Percentiles rank a stretch among this genome's conserved stretches.
These are phyloP conservation scores for Kodamaea laetipori DNA, from an alignment of 805 yeast species.

Conservation along the genomic window DNA sequence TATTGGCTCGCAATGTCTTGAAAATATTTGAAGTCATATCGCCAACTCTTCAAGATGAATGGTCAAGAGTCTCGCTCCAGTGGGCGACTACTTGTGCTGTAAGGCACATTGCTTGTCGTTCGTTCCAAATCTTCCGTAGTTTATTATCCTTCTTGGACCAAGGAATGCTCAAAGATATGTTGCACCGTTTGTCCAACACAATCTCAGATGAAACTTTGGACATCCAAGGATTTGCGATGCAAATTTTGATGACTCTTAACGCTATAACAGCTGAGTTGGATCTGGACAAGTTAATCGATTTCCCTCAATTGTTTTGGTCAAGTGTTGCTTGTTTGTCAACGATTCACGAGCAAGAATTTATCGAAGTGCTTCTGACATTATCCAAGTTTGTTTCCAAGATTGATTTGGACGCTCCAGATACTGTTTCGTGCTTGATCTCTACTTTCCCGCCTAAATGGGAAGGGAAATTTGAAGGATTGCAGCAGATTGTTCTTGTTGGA, in stretches of 20 bases:
- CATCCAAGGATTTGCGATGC: conserved; percentile 96
- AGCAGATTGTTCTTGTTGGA: conserved; percentile 77
- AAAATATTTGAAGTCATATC: conserved; percentile 52
- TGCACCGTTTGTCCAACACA: conserved; percentile 89
- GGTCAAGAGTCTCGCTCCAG: conserved; percentile 79
- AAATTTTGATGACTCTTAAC: conserved; percentile 91
- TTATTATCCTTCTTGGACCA: conserved; percentile 80
- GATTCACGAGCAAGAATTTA: conserved; percentile 88
- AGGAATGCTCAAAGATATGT: conserved; percentile 88
- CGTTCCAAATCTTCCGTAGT: conserved; percentile 90
- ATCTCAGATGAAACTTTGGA: conserved; percentile 86
- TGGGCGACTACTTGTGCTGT: conserved; percentile 99
- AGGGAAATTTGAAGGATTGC: conserved; percentile 88
- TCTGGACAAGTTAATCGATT: conserved; percentile 74
- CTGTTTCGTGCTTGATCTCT: conserved; percentile 77
- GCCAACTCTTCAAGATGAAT: conserved; percentile 66
- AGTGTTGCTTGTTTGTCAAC: conserved; percentile 89
- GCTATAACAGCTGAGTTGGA: conserved; percentile 87
- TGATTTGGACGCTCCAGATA: conserved; percentile 81
- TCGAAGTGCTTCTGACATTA: conserved; percentile 81
- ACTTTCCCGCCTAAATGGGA: conserved; percentile 97
- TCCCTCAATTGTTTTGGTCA: conserved; percentile 95
- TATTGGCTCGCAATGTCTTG: conserved; percentile 62
- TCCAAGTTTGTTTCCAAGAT: conserved; percentile 84
- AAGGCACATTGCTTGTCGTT: conserved; percentile 93